Base-by-base conservation (phyloP, 495 filamentous ascomycete genomes). In the Aspergillus biplanus region DNA sequence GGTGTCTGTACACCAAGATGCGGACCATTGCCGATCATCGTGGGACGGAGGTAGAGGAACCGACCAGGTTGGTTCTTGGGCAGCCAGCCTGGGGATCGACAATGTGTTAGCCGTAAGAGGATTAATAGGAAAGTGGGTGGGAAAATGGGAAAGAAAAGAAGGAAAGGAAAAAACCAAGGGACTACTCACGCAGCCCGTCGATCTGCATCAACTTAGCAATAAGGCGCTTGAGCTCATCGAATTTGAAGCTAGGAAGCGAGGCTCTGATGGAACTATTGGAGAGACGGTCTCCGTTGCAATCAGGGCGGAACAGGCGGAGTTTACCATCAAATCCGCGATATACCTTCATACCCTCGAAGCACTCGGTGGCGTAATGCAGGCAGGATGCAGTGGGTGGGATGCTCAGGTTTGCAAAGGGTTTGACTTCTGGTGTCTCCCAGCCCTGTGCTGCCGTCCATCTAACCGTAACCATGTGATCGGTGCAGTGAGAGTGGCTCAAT, bases 391-490 rank as follows among this genome's bases (percentile, higher is more conserved):
- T 92, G 7, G 93, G 93, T 75, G 91, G 89, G 70, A 97, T 84
- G 66, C 84, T 83, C 33, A 97, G 79, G 32, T 92, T 91, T 56
- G 90, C 87, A 74, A 89, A 95, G 1, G 93, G 92, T 67, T 85
- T 86, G 48, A 97, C 79, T 63, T 92, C 83, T 13, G 93, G 94
- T 0, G 86, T 83, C 15, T 81, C 79, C 93, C 93, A 97, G 65
- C 93, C 93, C 15, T 72, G 72, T 42, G 71, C 67, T 6, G 69
- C 76, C 16, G 85, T 88, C 93, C 93, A 97, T 35, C 76, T 73
- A 52, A 80, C 88, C 42, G 88, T 91, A 61, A 96, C 84, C 93
- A 96, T 96, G 82, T 97, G 92, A 72, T 97, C 93, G 52, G 92
- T 94, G 80, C 88, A 92, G 72, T 90, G 77, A 56, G 86, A 79